Base-by-base conservation (phyloP, 495 filamentous ascomycete genomes). In the Hypoxylon lenormandii region DNA sequence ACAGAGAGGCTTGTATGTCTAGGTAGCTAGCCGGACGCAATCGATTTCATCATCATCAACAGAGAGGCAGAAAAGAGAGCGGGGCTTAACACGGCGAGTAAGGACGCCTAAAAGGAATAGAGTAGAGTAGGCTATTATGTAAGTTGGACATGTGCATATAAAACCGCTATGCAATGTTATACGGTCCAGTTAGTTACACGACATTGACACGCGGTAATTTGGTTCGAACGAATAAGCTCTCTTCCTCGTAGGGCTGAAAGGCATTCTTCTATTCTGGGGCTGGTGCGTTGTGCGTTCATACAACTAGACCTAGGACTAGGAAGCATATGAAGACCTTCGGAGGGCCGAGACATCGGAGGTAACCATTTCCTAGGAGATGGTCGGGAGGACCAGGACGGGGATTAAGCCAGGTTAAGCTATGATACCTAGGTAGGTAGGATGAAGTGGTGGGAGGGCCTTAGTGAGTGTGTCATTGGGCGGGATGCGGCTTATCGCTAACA, bases 81-180 rank as follows among this genome's bases (percentile, higher is more conserved):
- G 28, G 19, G 40, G 15, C 38, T 15, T 43, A 18, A n/a, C 7
- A 38, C 45, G 42, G 51, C 21, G 54, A 48, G 18, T 30, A 42
- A 23, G 30, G 37, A 43, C 26, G 36, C 18, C 36, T 16, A 8
- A 30, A 40, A 53, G 10, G 16, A 53, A 38, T n/a, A 38, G 13
- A 38, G 10, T 38, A 38, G 37, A 47, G 38, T 52, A 22, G 48
- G 18, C 46, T 59, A 59, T 66, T 49, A 60, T 53, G 38, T 54
- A 60, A 60, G 40, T 60, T 28, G 13, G 16, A 30, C n/a, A 22
- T 59, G 18, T 15, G 30, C 5, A 33, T 19, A 12, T 33, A 5
- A 16, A 28, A 66, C 64, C 57, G 22, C 8, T 55, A 54, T 50
- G n/a, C 23, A 13, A 6, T 11, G 19, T 1, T 61, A n/a, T 59